Conservation (phyloP, 78 protist genomes). For the Cavenderia fasciculata region DNA sequence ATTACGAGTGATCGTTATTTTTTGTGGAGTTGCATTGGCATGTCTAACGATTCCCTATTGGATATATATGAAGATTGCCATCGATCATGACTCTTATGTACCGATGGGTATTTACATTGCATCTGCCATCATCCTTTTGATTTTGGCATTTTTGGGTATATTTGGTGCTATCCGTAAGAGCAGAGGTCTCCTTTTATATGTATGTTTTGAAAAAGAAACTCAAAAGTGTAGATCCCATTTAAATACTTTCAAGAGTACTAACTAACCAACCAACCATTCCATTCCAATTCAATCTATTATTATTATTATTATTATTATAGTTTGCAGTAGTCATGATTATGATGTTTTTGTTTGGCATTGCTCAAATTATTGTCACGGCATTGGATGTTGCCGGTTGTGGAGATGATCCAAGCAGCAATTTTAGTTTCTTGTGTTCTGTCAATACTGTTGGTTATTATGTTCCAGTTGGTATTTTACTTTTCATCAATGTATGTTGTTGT, state of each 20-base stretch:
- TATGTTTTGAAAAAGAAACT: not conserved
- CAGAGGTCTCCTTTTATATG: conserved; percentile 44
- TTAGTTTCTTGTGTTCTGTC: conserved; percentile 57
- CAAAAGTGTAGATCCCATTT: too few species aligned
- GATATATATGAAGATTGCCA: conserved; percentile 46
- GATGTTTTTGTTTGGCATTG: conserved; percentile 63
- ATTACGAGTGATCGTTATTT: conserved; percentile 16
- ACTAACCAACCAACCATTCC: not conserved
- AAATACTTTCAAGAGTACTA: too few species aligned
- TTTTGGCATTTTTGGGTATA: conserved; percentile 35
- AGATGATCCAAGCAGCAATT: conserved; percentile 17
- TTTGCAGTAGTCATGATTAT: conserved; percentile 51
- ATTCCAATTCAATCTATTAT: not conserved
- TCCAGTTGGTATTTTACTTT: conserved; percentile 46
- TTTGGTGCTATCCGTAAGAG: conserved; percentile 36
- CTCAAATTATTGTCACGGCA: conserved; percentile 61
- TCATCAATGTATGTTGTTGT: conserved; percentile 10
- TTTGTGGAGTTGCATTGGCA: conserved; percentile 18
- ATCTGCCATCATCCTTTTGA: conserved; percentile 16
- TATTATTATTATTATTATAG: not conserved
- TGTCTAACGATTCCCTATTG: conserved; percentile 65
- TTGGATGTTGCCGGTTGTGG: conserved; percentile 25
- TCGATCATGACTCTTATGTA: not conserved
- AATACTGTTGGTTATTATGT: conserved; percentile 40
- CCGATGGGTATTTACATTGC: conserved; percentile 25